phyloP scores from a whole-genome alignment of 2,329 filamentous ascomycete species.

The Alternaria gaisen region DNA sequence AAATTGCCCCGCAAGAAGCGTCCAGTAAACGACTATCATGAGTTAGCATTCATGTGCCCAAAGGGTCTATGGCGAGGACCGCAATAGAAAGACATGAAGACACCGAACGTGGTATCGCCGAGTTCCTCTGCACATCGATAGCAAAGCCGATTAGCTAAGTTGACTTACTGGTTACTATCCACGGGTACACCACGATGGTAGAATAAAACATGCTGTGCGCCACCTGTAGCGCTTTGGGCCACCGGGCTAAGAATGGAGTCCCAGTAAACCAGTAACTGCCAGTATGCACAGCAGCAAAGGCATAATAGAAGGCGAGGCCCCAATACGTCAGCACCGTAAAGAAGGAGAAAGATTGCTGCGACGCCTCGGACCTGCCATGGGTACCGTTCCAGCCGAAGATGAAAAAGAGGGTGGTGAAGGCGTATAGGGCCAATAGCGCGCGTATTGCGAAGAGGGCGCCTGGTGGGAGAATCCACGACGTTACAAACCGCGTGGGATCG shows the following conservation, averaged over 20 bases:
- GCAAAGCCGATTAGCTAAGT: not conserved
- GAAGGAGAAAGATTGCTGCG: constrained; percentile 73
- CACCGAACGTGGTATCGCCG: not conserved
- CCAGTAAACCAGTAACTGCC: constrained; percentile 65
- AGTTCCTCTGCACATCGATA: not conserved
- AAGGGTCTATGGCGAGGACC: not conserved
- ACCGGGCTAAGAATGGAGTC: constrained; percentile 47
- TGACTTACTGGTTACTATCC: constrained; percentile 55
- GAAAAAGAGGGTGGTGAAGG: constrained; percentile 74
- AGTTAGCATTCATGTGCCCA: constrained; percentile 18
- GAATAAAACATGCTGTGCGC: constrained; percentile 55
- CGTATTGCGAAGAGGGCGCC: constrained; percentile 67
- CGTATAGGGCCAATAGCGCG: constrained; percentile 66
- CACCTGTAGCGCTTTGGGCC: constrained; percentile 50
- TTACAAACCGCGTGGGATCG: constrained; percentile 70
- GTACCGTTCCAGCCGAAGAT: constrained; percentile 71
- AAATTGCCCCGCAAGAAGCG: constrained; percentile 49
- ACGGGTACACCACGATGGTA: constrained; percentile 55
- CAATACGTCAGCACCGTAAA: constrained; percentile 86
- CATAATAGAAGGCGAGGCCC: constrained; percentile 82
- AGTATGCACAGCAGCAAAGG: constrained; percentile 73
- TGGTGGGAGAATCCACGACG: constrained; percentile 81
- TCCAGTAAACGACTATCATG: constrained; percentile 54
- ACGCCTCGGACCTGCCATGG: constrained; percentile 57
- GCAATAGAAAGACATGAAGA: not conserved